phyloP scores from a whole-genome alignment of 106 monocot genomes.

The Platanthera guangdongensis region DNA sequence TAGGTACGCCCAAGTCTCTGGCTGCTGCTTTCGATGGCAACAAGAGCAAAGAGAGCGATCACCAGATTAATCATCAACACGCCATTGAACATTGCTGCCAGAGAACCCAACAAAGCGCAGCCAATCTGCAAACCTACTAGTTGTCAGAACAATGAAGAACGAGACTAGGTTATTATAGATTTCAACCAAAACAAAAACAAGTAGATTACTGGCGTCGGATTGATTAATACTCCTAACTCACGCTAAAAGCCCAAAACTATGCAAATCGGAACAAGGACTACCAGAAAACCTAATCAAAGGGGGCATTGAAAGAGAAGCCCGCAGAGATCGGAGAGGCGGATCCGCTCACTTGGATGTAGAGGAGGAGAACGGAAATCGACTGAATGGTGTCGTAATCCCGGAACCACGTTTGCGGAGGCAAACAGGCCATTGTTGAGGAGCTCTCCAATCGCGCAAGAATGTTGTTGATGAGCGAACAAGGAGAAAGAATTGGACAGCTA shows the following conservation, averaged over 20 bases:
- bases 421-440: constrained; percentile 7
- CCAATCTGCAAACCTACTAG: constrained; percentile 40
- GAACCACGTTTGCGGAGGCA: constrained; percentile 26
- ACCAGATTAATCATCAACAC: constrained; percentile 62
- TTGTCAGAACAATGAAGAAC: background rate
- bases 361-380: constrained; percentile 31
- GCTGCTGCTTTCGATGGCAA: constrained; percentile 75
- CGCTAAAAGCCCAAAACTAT: background rate
- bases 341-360: constrained; percentile 41
- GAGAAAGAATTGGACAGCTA: too few species aligned
- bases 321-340: background rate
- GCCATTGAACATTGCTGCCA: constrained; percentile 58
- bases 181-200: background rate
- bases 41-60: constrained; percentile 56
- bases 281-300: background rate
- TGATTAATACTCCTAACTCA: background rate
- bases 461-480: background rate
- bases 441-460: background rate
- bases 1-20: constrained; percentile 69
- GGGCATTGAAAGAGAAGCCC: background rate
- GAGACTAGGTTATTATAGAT: background rate
- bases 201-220: background rate
- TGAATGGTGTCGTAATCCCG: constrained; percentile 52
- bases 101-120: constrained; percentile 57
- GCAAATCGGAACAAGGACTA: background rate